Percentiles rank a stretch among this genome's conserved stretches.
These are phyloP conservation scores for Laburnicola sp. DNA, from an alignment of 2,329 filamentous ascomycete genomes.

Conservation along the genomic window DNA sequence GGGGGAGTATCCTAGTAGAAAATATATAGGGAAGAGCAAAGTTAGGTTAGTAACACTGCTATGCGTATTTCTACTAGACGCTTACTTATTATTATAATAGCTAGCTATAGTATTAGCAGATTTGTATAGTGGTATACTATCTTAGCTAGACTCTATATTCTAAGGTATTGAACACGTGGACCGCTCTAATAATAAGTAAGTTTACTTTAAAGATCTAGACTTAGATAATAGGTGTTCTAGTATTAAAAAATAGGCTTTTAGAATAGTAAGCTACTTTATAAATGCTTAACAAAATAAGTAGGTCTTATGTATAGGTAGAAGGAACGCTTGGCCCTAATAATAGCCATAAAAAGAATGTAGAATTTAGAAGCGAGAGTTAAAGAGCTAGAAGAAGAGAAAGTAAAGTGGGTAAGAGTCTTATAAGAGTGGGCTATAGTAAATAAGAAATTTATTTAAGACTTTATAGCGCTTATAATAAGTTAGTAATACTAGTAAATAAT, in stretches of 20 bases:
- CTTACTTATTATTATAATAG: constrained; percentile 1
- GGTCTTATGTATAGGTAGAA: not conserved
- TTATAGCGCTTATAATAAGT: not conserved
- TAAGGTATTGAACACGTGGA: not conserved
- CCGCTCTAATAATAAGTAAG: not conserved
- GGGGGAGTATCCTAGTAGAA: not conserved
- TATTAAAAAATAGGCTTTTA: not conserved
- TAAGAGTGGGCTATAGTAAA: not conserved
- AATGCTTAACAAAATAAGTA: not conserved
- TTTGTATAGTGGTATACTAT: not conserved
- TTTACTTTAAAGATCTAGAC: not conserved
- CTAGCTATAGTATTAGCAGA: not conserved
- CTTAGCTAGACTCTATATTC: not conserved
- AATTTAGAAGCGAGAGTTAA: constrained; percentile 1
- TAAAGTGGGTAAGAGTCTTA: not conserved
- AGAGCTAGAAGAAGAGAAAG: not conserved
- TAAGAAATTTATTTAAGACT: not conserved
- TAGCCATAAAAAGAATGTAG: not conserved
- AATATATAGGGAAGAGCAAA: not conserved
- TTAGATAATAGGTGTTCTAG: not conserved
- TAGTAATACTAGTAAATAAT: not conserved
- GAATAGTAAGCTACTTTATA: constrained; percentile 1
- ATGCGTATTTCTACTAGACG: not conserved
- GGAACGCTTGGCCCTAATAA: not conserved
- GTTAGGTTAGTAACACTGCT: constrained; percentile 1